Evolutionary conservation across 352 stramenopile genomes (phyloP), one percentile per base, ranked within the genome.

Genomic region (Pythium biforme): DNA sequence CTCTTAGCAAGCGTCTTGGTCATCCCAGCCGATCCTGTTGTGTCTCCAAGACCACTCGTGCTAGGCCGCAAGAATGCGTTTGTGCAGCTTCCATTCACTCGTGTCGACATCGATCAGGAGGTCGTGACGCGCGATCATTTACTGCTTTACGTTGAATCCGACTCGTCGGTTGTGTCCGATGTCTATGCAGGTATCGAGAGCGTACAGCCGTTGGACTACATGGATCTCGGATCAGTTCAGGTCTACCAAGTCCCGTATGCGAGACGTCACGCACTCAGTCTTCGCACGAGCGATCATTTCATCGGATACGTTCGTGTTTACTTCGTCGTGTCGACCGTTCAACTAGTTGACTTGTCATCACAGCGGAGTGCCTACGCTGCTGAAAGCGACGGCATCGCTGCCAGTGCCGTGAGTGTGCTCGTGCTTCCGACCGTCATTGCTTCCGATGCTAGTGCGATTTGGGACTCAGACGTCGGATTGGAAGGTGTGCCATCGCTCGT

Each of bases 231-330:
- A 1, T 31, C 55, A 2, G 62, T 72, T 20, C 59, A 73, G 31
- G 57, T 77, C 22, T 83, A 83, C 26, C 46, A 59, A 22, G 67
- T 83, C 33, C 75, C 75, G 19, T 81, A 79, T 23, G 45, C 50
- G n/a, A 34, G 67, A 29, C 62, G 70, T 11, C 59, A 80, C 20
- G 57, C 64, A 0, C 29, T 83, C 26, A 75, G 43, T 33, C 59
- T 83, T 34, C 72, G 75, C 0, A 65, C 70, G 4, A 62, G 58
- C 37, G 31, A 74, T n/a, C 69, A 68, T 26, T 79, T 64, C 62
- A 71, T 73, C 1, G 75, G 75, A 3, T 79, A 69, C 31, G 50
- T 83, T 47, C 74, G 70, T 12, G n/a, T 81, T 15, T 77, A 77
- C 52, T 68, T 75, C 23, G 70, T 83, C 15, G 39, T 79, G 7